Evolutionary conservation across 257 asterid species (phyloP).

Genomic region (Nicotiana attenuata): DNA sequence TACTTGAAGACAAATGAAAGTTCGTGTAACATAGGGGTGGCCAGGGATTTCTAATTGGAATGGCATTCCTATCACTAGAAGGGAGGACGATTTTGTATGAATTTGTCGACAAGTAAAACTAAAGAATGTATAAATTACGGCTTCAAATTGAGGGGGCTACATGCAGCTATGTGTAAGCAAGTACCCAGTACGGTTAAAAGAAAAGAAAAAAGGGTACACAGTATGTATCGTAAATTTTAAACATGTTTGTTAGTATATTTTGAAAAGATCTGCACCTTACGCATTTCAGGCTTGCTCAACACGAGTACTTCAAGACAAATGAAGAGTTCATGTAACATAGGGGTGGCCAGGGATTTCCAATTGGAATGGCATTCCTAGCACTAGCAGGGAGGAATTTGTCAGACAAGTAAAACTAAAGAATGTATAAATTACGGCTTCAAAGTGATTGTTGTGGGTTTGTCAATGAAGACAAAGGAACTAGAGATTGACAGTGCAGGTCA

Average conservation of each 20-base stretch:
- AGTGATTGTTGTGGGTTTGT: neutral
- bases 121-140: neutral
- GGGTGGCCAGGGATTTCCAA: neutral
- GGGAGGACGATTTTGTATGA: neutral
- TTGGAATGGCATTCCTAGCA: neutral
- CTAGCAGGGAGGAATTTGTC: neutral
- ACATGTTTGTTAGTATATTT: neutral
- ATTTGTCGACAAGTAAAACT: neutral
- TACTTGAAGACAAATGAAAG: neutral
- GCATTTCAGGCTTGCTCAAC: neutral
- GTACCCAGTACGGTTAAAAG: neutral
- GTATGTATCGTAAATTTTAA: neutral
- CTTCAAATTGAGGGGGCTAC: constrained; percentile 4
- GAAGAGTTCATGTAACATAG: neutral
- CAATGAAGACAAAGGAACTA: neutral
- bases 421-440: neutral
- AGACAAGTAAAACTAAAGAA: neutral
- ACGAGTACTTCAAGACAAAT: neutral
- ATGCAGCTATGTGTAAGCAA: neutral
- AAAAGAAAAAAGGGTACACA: neutral
- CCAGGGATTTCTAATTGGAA: neutral
- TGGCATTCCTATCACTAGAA: neutral
- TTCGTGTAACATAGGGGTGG: neutral
- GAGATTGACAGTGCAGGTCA: neutral
- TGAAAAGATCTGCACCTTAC: neutral